These are phyloP conservation scores for Bacidia rubella DNA, from an alignment of 495 filamentous ascomycete genomes.

Conservation along the genomic window DNA sequence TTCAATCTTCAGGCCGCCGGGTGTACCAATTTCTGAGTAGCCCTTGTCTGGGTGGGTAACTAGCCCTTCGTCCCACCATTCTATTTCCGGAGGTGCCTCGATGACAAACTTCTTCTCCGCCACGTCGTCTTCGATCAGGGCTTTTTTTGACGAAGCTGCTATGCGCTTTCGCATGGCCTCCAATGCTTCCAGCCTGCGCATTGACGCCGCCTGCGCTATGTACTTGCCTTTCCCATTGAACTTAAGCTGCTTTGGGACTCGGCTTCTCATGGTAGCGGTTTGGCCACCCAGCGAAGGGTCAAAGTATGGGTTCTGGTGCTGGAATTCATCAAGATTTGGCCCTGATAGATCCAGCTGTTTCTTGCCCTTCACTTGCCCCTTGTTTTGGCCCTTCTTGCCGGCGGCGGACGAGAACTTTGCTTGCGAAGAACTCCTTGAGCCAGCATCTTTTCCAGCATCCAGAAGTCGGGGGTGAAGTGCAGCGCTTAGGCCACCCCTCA, in stretches of 20 bases:
- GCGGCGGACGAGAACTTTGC: conserved; percentile 46
- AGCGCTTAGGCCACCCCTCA: conserved; percentile 70
- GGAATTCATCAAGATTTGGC: conserved; percentile 52
- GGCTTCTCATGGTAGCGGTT: conserved; percentile 44
- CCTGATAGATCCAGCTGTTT: conserved; percentile 56
- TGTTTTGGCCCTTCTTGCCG: conserved; percentile 41
- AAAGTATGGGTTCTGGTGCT: conserved; percentile 70
- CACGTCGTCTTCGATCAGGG: conserved; percentile 79
- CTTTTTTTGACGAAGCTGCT: conserved; percentile 68
- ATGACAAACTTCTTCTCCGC: conserved; percentile 81
- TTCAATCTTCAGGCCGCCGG: conserved; percentile 57
- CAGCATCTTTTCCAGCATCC: conserved; percentile 48
- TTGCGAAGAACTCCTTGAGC: conserved; percentile 38
- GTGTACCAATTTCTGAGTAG: conserved; percentile 41
- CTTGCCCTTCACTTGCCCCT: conserved; percentile 32
- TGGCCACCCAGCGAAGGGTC: conserved; percentile 58
- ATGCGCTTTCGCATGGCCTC: conserved; percentile 92
- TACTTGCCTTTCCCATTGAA: conserved; percentile 98
- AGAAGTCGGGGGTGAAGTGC: conserved; percentile 79
- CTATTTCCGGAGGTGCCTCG: conserved; percentile 69
- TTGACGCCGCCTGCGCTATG: conserved; percentile 77
- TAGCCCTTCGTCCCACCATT: conserved; percentile 96
- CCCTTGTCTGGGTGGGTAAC: conserved; percentile 62
- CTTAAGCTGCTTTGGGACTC: conserved; percentile 58
- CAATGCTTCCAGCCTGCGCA: conserved; percentile 72